Conservation (phyloP, 2,329 filamentous ascomycete species). For the Chaetomium globosum region DNA sequence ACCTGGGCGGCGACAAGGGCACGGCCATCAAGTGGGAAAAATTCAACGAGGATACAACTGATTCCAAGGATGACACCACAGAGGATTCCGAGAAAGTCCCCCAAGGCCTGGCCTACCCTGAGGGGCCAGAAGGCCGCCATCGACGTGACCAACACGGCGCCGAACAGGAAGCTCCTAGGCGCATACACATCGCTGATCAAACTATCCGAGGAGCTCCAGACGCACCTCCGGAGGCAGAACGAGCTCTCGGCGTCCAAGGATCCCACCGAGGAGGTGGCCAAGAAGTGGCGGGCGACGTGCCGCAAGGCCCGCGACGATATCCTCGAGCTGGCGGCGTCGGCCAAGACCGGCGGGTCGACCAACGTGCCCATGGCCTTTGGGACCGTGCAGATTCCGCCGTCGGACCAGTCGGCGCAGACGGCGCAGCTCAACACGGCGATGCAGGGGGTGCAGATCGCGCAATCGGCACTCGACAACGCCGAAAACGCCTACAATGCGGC, state of each 20-base stretch:
- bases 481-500: not conserved
- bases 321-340: slow-evolving; percentile 2
- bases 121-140: slow-evolving; percentile 10
- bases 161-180: slow-evolving; percentile 10
- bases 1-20: slow-evolving; percentile 8
- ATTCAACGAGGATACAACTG: slow-evolving; percentile 5
- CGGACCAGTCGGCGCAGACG: slow-evolving; percentile 12
- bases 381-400: not conserved
- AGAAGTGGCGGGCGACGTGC: slow-evolving; percentile 3
- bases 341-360: not conserved
- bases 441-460: slow-evolving; percentile 14
- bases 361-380: slow-evolving; percentile 3
- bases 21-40: slow-evolving; percentile 9
- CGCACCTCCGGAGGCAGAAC: slow-evolving; percentile 11
- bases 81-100: not conserved
- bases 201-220: slow-evolving; percentile 6
- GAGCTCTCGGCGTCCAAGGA: not conserved
- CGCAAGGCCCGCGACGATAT: slow-evolving; percentile 8
- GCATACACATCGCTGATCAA: slow-evolving; percentile 9
- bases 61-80: not conserved
- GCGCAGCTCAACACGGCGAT: slow-evolving; percentile 14
- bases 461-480: slow-evolving; percentile 8
- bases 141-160: slow-evolving; percentile 9
- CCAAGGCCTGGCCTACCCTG: slow-evolving; percentile 6
- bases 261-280: not conserved